A percentile compares a stretch with the other conserved stretches of the same genome.
Evolutionary conservation across 768 basidiomycete genomes (phyloP).

Genomic region (Xerocomellus dryophilus): DNA sequence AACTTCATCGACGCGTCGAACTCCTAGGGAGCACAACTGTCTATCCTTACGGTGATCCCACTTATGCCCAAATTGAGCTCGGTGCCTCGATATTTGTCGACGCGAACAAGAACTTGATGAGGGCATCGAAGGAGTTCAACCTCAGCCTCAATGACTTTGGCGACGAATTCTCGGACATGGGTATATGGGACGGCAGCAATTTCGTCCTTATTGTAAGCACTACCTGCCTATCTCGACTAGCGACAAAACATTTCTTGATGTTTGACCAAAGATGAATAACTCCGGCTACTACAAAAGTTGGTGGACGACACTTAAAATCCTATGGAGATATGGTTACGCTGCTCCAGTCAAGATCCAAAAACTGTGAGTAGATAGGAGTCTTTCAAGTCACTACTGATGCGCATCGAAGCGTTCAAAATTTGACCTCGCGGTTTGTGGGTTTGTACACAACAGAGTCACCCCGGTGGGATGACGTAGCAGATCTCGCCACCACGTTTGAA

Average conservation of each 20-base stretch:
- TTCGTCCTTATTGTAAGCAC: constrained; percentile 61
- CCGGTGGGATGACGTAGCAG: constrained; percentile 60
- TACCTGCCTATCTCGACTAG: background rate
- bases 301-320: constrained; percentile 70
- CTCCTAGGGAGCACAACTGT: constrained; percentile 71
- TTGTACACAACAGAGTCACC: constrained; percentile 56
- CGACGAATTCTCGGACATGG: constrained; percentile 46
- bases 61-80: constrained; percentile 66
- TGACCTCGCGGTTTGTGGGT: constrained; percentile 49
- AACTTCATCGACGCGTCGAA: constrained; percentile 3
- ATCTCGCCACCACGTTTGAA: constrained; percentile 50
- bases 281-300: constrained; percentile 41
- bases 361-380: constrained; percentile 39
- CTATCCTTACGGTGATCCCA: constrained; percentile 61
- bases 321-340: constrained; percentile 74
- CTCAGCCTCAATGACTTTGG: constrained; percentile 54
- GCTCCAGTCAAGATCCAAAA: constrained; percentile 56
- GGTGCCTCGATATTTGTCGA: constrained; percentile 87
- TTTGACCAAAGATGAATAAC: constrained; percentile 39
- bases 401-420: constrained; percentile 47
- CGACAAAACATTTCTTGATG: background rate
- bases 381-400: background rate
- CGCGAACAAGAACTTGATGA: constrained; percentile 66
- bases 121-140: constrained; percentile 80
- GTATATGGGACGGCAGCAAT: constrained; percentile 81